Percentiles rank a stretch among this genome's conserved stretches.
phyloP scores from a whole-genome alignment of 192 early-diverging fungal species.

The Entomortierella parvispora region DNA sequence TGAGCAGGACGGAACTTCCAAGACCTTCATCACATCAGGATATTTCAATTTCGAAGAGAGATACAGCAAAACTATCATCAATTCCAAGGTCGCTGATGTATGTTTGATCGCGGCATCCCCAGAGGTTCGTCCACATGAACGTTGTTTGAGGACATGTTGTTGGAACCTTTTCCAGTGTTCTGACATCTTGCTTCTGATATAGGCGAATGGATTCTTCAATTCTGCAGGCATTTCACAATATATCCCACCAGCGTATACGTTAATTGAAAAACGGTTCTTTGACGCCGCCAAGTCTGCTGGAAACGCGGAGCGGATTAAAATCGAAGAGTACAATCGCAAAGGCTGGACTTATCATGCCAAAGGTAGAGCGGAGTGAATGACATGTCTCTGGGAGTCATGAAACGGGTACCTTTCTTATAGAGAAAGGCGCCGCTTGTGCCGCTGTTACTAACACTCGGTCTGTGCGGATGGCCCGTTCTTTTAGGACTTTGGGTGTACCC shows the following conservation, averaged over 20 bases:
- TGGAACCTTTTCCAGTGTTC: neutral
- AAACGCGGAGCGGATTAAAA: slow-evolving; percentile 63
- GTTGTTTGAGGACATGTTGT: neutral
- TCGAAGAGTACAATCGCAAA: slow-evolving; percentile 80
- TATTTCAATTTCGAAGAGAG: slow-evolving; percentile 92
- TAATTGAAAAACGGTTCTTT: slow-evolving; percentile 81
- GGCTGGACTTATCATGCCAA: slow-evolving; percentile 99
- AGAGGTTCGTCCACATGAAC: slow-evolving; percentile 58
- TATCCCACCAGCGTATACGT: slow-evolving; percentile 92
- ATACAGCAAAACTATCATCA: slow-evolving; percentile 71
- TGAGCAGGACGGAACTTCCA: slow-evolving; percentile 57
- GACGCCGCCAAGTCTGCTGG: slow-evolving; percentile 53
- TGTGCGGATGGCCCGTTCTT: too few relatives aligned
- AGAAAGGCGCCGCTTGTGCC: too few relatives aligned
- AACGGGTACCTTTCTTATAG: too few relatives aligned
- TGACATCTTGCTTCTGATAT: neutral
- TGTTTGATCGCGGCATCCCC: slow-evolving; percentile 87
- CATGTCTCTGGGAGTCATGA: too few relatives aligned
- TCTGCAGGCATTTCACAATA: slow-evolving; percentile 87
- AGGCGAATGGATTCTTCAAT: slow-evolving; percentile 94
- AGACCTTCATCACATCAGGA: slow-evolving; percentile 81
- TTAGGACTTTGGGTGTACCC: slow-evolving; percentile 82
- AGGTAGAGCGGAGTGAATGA: slow-evolving; percentile 62
- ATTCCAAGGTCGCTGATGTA: slow-evolving; percentile 65
- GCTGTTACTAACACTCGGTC: too few relatives aligned